These are phyloP conservation scores for Colletotrichum musicola DNA, from an alignment of 2,329 filamentous ascomycete genomes.

Conservation along the genomic window DNA sequence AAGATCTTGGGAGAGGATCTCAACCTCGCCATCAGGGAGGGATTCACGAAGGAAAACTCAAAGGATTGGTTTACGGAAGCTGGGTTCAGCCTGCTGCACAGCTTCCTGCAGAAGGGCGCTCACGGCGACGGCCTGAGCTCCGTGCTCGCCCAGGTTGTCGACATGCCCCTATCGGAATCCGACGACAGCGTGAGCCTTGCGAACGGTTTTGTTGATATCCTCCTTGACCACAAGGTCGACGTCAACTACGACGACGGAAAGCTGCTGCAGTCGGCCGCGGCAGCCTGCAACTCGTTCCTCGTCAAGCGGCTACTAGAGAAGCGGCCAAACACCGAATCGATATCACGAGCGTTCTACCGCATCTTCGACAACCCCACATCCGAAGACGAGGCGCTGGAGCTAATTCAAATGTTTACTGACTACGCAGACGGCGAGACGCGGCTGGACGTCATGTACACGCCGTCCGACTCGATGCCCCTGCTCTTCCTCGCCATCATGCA, in stretches of 20 bases:
- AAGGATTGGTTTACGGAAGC: conserved; percentile 60
- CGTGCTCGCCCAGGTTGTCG: conserved; percentile 61
- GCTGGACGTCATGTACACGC: conserved; percentile 63
- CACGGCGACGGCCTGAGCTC: conserved; percentile 58
- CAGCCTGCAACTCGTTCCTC: conserved; percentile 62
- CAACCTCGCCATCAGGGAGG: conserved; percentile 57
- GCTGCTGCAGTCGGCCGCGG: conserved; percentile 66
- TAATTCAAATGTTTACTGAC: conserved; percentile 65
- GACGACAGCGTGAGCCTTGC: conserved; percentile 54
- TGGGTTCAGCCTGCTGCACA: conserved; percentile 60
- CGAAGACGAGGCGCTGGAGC: conserved; percentile 63
- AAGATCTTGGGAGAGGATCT: conserved; percentile 59
- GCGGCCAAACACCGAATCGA: conserved; percentile 61
- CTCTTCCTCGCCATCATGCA: conserved; percentile 65
- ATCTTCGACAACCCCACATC: conserved; percentile 65
- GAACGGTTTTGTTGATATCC: conserved; percentile 59
- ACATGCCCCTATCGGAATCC: conserved; percentile 50
- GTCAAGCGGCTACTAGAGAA: conserved; percentile 63
- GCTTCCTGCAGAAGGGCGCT: conserved; percentile 64
- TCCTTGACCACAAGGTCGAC: conserved; percentile 57
- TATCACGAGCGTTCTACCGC: conserved; percentile 67
- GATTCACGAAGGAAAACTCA: conserved; percentile 57
- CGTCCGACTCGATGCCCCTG: conserved; percentile 59
- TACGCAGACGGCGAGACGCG: conserved; percentile 60
- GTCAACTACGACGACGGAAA: conserved; percentile 63